These are phyloP conservation scores for Coemansia aciculifera DNA, from an alignment of 192 early-diverging fungal genomes.

Conservation along the genomic window DNA sequence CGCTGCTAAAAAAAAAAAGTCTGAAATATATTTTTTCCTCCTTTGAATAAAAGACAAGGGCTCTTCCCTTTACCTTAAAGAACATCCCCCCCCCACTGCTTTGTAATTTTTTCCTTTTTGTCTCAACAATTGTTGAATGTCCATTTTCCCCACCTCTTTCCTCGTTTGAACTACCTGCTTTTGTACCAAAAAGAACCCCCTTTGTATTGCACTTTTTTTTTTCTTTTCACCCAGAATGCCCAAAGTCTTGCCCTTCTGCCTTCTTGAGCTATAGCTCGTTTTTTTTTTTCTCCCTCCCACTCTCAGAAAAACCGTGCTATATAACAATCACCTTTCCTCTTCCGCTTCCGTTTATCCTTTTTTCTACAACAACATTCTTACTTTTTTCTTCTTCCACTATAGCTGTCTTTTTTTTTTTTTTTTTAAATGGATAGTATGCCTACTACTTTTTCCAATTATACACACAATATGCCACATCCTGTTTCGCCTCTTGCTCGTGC, in stretches of 20 bases:
- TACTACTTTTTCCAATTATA: background rate
- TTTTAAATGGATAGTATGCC: background rate
- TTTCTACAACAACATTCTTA: background rate
- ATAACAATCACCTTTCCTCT: background rate
- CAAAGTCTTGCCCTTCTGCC: constrained; percentile 4
- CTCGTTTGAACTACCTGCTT: too few relatives aligned
- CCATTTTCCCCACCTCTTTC: background rate
- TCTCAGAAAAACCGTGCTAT: background rate
- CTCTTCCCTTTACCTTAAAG: background rate
- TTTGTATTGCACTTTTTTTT: background rate
- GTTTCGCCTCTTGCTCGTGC: background rate
- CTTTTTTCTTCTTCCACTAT: background rate
- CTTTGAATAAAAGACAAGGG: too few relatives aligned
- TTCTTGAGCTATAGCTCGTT: constrained; percentile 9
- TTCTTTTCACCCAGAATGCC: background rate
- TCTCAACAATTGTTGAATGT: background rate
- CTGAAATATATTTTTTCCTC: too few relatives aligned
- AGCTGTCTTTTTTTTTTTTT: background rate
- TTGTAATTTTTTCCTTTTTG: background rate
- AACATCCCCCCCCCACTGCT: too few relatives aligned
- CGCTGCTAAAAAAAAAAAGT: too few relatives aligned
- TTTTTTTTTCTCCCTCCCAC: background rate
- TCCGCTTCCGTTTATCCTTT: background rate
- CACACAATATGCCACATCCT: background rate
- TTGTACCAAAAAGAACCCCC: too few relatives aligned